A percentile compares a stretch with the other conserved stretches of the same genome.
Conservation (phyloP, 2,329 filamentous ascomycete genomes). For the Talaromyces marneffei region DNA sequence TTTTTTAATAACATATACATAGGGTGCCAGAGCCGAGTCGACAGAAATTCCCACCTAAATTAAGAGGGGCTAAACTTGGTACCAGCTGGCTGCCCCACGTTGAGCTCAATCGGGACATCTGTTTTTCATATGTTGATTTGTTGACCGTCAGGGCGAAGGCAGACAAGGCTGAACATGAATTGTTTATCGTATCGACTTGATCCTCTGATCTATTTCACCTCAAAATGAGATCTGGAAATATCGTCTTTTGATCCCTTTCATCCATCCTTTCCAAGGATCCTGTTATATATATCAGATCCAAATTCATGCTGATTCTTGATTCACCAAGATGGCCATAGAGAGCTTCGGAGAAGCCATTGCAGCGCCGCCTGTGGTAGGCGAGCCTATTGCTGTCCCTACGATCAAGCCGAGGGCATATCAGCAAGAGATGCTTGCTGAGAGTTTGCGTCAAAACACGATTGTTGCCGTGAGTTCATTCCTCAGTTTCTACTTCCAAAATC, state of each 20-base stretch:
- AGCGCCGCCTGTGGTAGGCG: not conserved
- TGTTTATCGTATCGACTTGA: not conserved
- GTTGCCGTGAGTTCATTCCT: slow-evolving; percentile 52
- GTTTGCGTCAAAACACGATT: slow-evolving; percentile 64
- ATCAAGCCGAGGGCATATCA: slow-evolving; percentile 56
- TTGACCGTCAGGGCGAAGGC: not conserved
- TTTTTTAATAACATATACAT: not conserved
- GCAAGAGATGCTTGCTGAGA: slow-evolving; percentile 67
- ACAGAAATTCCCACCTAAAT: not conserved
- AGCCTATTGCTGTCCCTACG: not conserved
- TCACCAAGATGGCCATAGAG: slow-evolving; percentile 7
- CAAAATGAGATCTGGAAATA: not conserved
- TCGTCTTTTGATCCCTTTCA: not conserved
- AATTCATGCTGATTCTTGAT: not conserved
- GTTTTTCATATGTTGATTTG: not conserved
- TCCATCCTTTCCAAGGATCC: not conserved
- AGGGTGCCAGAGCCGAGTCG: not conserved
- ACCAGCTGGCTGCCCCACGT: not conserved
- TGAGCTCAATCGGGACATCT: not conserved
- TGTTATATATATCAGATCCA: not conserved
- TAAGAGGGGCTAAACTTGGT: slow-evolving; percentile 1
- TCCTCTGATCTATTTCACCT: not conserved
- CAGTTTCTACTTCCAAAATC: not conserved
- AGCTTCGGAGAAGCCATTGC: not conserved
- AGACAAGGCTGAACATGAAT: not conserved